Base-by-base conservation (phyloP, 306 rosid genomes). In the Malus asiatica region DNA sequence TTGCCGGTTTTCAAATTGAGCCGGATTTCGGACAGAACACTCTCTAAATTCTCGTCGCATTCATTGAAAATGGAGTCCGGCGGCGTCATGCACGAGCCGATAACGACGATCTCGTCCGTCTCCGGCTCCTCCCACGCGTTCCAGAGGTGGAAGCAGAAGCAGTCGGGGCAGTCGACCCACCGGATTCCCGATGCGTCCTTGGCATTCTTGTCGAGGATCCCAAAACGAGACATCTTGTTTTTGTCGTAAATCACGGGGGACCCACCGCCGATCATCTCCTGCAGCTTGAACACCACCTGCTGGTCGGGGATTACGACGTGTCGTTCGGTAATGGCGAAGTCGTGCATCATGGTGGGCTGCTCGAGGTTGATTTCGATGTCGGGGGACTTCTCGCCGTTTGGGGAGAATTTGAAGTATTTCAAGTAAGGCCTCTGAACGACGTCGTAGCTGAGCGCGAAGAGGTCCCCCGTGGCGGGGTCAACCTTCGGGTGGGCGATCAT, bases 1-100 rank as follows among this genome's bases (percentile, higher is more conserved):
- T 90, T 70, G 0, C 97, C 97, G 0, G 99, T 92, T 6, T 73
- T 84, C 80, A 95, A 74, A 58, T 95, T 89, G 18, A 95, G 80
- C 30, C 99, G 83, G 15, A 95, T 95, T 72, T 95, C 99, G 0
- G 99, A 90, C 2, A 92, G 61, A 1, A 89, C 87, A 46, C 93
- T 88, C 78, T 92, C 57, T 63, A 95, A 74, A 48, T 65, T 86
- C 87, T 92, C 97, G 0, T 95, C 97, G 16, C 97, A 84, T 83
- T 95, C 97, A 32, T 95, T 95, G 88, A 95, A 95, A 84, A 95
- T 90, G 66, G 99, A 95, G 72, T 94, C 98, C 0, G 98, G 82
- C 0, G 98, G 98, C 3, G 97, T 92, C 98, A 94, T 94, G 86
- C 98, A 94, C 3, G 97, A 92, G 1, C 98, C 98, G 14, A 94